Evolutionary conservation across 495 filamentous ascomycete species (phyloP), one percentile per base, ranked within the genome.

Genomic region (Talaromyces borbonicus): DNA sequence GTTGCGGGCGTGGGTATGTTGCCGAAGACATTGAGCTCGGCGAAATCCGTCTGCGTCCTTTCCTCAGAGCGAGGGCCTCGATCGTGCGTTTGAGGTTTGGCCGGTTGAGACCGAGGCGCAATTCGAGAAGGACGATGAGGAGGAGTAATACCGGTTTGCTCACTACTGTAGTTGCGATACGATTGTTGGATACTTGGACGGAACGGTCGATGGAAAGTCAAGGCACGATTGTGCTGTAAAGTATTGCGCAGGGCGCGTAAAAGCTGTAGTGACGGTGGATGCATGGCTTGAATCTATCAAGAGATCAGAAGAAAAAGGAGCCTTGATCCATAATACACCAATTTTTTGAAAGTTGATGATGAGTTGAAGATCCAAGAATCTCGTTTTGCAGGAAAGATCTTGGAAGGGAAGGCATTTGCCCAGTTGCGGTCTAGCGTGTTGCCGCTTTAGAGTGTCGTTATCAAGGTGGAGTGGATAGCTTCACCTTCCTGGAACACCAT

Each of bases 1-100:
- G 90, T 94, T 0, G 85, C 73, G 0, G 92, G 92, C 3, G 77
- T 66, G 0, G 88, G 81, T 6, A 81, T 74, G 49, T 76, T 77
- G n/a, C 77, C 81, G 6, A 96, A 74, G 8, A 98, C 81, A 59
- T 98, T 77, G 47, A 97, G 70, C 9, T 66, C 62, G 11, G 56
- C 64, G 51, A 96, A 86, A 65, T 94, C 84, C 16, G 88, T 92
- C 50, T 80, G 74, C 0, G 79, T 83, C 35, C 73, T 65, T 67
- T 84, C 80, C 24, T 63, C 60, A 27, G 74, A 80, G 16, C 57
- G 41, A 1, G 79, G 79, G 33, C 78, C 80, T 40, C 80, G 78
- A 61, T 81, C 74, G 43, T 58, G 68, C 18, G 56, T 68, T 46
- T 54, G 59, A 8, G 68, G 66, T 43, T 68, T 69, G 38, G 59